Conservation (phyloP, 371 early-diverging fungal genomes). For the Cladochytrium tenue region DNA sequence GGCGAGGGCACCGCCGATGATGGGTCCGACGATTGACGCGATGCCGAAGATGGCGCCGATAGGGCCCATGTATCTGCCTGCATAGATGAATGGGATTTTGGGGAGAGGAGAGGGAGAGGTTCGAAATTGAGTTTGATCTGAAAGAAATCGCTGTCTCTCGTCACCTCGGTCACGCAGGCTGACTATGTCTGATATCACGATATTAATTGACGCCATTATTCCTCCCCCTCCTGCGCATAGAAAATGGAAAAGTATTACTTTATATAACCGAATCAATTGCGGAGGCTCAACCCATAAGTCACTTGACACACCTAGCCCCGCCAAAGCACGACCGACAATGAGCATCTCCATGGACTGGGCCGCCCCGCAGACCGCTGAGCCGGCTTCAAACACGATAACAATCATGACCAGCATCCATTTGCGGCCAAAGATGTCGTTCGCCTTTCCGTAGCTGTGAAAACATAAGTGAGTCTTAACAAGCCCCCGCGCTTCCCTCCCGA, state of each 20-base stretch:
- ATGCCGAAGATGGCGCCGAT: slow-evolving; percentile 36
- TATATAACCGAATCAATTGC: no score
- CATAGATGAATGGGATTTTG: background rate
- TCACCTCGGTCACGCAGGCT: slow-evolving; percentile 29
- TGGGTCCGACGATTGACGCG: slow-evolving; percentile 37
- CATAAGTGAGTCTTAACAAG: background rate
- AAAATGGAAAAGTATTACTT: no score
- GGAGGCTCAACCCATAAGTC: background rate
- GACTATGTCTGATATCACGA: slow-evolving; percentile 28
- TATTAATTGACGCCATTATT: slow-evolving; percentile 19
- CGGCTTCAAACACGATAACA: slow-evolving; percentile 60
- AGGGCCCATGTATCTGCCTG: slow-evolving; percentile 39
- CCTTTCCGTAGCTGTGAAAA: slow-evolving; percentile 26
- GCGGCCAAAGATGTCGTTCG: slow-evolving; percentile 76
- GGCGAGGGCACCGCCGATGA: slow-evolving; percentile 31
- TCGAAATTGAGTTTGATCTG: slow-evolving; percentile 1
- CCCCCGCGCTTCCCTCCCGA: background rate
- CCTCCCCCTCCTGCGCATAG: slow-evolving; percentile 17
- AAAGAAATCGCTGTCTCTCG: background rate
- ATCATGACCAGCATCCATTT: slow-evolving; percentile 60
- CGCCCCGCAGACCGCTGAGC: slow-evolving; percentile 62
- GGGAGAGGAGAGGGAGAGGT: slow-evolving; percentile 8
- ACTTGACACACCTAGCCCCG: slow-evolving; percentile 15
- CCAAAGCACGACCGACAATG: slow-evolving; percentile 17
- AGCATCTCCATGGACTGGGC: slow-evolving; percentile 47